Evolutionary conservation across 768 basidiomycete genomes (phyloP), one percentile per base, ranked within the genome.

Genomic region (Daedalea quercina): DNA sequence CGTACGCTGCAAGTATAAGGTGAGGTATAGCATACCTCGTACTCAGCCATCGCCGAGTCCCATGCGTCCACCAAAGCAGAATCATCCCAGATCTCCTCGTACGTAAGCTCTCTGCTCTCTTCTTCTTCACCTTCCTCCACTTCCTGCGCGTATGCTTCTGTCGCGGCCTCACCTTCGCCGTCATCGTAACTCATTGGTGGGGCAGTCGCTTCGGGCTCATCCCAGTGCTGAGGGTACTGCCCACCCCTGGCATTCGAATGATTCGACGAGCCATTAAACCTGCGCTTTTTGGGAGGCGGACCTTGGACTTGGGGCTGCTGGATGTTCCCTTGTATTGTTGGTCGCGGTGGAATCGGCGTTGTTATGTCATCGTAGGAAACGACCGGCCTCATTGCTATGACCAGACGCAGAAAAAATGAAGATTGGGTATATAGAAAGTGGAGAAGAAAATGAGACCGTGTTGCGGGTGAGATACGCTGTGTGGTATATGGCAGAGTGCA

Each of bases 31-130:
- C 68, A 44, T 57, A 81, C 82, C 70, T 87, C 76, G 59, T 90
- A 92, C 64, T 92, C 90, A 53, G 87, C 87, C 57, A 76, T 81
- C 17, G 90, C 90, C 54, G 89, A 84, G 64, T 91, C 78, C 90
- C 90, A 91, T 19, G 90, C 90, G 49, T 86, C 76, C 43, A 92
- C 78, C 57, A 92, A 76, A 3, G 85, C 87, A 33, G 86, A 85
- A 64, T 92, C 90, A 57, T 92, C 90, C 90, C 90, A 92, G 34
- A 90, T 82, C 61, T 92, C 89, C 45, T 82, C 78, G 31, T 84
- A 76, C 9, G 84, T 80, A 53, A 90, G 73, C 51, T 81, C 74
- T 24, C 83, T 75, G 57, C 83, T 82, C 60, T 84, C 80, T 28
- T 76, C 73, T 24, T 75, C 72, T 31, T 31, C 6, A 11, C 28